Percentiles rank a stretch among this genome's conserved stretches.
Conservation (phyloP, 305 asterid genomes). For the Monarda citriodora region DNA sequence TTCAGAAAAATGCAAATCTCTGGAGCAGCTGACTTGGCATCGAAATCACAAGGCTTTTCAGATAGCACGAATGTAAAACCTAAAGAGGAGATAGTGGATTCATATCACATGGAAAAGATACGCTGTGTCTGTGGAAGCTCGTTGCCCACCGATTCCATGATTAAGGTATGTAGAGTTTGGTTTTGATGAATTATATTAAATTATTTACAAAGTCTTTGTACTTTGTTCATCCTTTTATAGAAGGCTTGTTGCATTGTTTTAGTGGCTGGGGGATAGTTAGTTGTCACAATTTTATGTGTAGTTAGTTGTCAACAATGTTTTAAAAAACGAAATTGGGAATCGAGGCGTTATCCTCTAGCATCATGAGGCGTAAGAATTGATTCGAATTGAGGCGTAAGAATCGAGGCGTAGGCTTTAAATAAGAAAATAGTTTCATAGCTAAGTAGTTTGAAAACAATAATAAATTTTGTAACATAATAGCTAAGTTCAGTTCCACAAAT, state of each 20-base stretch:
- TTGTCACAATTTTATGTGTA: too few species aligned
- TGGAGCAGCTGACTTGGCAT: conserved; percentile 78
- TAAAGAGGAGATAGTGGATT: conserved; percentile 70
- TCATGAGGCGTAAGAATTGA: too few species aligned
- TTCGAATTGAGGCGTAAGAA: too few species aligned
- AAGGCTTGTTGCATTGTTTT: neutral
- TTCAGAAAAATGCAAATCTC: conserved; percentile 92
- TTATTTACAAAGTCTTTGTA: conserved; percentile 6
- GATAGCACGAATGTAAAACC: conserved; percentile 50
- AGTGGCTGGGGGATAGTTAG: too few species aligned
- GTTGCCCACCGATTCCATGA: conserved; percentile 72
- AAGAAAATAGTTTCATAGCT: too few species aligned
- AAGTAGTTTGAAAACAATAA: too few species aligned
- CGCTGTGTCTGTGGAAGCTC: conserved; percentile 94
- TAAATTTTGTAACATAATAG: too few species aligned
- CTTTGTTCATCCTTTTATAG: conserved; percentile 7
- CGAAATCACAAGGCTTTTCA: conserved; percentile 73
- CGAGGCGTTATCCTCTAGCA: too few species aligned
- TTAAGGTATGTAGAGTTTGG: conserved; percentile 55
- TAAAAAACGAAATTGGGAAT: too few species aligned
- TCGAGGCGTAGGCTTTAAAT: too few species aligned
- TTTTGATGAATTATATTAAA: conserved; percentile 11
- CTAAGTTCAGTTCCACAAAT: too few species aligned
- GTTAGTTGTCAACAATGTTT: too few species aligned
- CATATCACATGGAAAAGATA: conserved; percentile 61